Evolutionary conservation across 148 eudicot species (phyloP), one percentile per base, ranked within the genome.

Genomic region (Limonium bicolor): DNA sequence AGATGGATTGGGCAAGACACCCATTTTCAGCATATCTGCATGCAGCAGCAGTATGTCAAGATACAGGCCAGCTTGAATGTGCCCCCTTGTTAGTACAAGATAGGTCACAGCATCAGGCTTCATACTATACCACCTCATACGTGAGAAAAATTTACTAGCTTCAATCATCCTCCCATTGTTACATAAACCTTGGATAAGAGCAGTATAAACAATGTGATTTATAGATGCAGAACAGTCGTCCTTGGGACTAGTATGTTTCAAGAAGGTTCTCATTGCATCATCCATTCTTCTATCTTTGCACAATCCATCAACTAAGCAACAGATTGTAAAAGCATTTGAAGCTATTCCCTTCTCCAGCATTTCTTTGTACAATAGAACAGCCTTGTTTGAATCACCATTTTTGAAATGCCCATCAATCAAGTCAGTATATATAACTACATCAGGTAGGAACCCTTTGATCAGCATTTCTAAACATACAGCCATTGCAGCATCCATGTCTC

Each of bases 1-100:
- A 23, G 40, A 20, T 16, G 47, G 44, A 41, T 69, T 57, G 21
- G 80, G 67, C 55, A 67, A 55, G 33, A 71, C 55, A 14, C 90
- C 96, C 44, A 56, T 56, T 64, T 87, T 87, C 37, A 76, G 30
- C 78, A 87, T 74, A 56, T 87, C 94, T 6, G 94, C 94, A 7
- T 82, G 90, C 60, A 87, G 46, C 86, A 79, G 65, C 76, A 59
- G 41, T 46, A 74, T 60, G 63, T 69, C 48, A 49, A 46, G 31
- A 43, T 69, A 35, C 56, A 66, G 69, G 36, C 59, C 67, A 7
- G 62, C 67, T 36, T 46, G 60, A 20, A 52, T 52, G 63, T 73
- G 70, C 26, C 70, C 76, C 41, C 55, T 53, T 27, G 63, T 44
- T 33, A 79, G 60, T 54, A 61, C 53, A 9, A 36, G 29, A 52